phyloP scores from a whole-genome alignment of 2,329 filamentous ascomycete genomes.

The Diplodia intermedia region DNA sequence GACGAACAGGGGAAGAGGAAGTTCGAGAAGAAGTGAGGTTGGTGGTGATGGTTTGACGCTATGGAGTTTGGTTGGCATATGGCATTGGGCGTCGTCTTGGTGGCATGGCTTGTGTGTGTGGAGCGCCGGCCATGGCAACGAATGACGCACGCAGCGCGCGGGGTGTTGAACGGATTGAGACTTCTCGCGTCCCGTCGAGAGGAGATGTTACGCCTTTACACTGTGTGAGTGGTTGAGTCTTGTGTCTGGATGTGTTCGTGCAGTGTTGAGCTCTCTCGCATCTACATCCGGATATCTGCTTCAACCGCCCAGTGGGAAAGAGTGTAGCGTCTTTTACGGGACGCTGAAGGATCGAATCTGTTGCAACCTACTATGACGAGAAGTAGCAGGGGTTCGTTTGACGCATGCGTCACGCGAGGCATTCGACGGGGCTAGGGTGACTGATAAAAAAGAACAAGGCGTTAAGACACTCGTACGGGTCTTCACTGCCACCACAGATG shows the following conservation, averaged over 20 bases:
- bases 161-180: too few species aligned
- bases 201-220: too few species aligned
- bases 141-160: too few species aligned
- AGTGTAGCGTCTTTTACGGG: too few species aligned
- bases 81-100: background rate
- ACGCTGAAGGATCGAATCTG: too few species aligned
- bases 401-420: slow-evolving; percentile 12
- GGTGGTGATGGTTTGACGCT: background rate
- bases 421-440: slow-evolving; percentile 15
- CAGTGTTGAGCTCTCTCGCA: too few species aligned
- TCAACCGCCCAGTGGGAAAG: too few species aligned
- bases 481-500: background rate
- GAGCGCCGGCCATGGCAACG: background rate
- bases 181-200: too few species aligned
- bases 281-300: too few species aligned
- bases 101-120: background rate
- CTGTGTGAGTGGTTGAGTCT: too few species aligned
- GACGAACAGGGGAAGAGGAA: slow-evolving; percentile 47
- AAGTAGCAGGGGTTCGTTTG: background rate
- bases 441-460: slow-evolving; percentile 13
- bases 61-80: background rate
- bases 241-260: too few species aligned
- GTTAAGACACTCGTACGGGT: slow-evolving; percentile 14
- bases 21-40: slow-evolving; percentile 22
- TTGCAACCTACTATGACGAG: background rate